phyloP scores from a whole-genome alignment of 345 rosid genomes.

The Alliaria petiolata region DNA sequence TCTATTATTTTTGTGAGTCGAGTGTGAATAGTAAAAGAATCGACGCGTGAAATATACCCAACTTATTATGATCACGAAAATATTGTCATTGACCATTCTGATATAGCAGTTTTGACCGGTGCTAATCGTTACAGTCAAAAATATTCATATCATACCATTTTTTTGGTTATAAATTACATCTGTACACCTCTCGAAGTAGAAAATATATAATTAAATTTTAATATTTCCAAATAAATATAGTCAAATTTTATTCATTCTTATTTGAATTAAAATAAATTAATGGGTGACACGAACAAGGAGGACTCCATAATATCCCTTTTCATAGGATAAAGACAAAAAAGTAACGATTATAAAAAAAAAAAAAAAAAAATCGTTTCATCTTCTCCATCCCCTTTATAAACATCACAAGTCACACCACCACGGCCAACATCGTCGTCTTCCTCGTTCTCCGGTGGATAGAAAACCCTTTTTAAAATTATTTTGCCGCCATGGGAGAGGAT shows the following conservation, averaged over 20 bases:
- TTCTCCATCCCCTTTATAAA: background rate
- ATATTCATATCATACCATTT: background rate
- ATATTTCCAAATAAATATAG: background rate
- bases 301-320: background rate
- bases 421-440: background rate
- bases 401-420: background rate
- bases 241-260: background rate
- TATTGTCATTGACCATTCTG: background rate
- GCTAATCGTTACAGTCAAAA: background rate
- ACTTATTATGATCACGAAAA: background rate
- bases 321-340: background rate
- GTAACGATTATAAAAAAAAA: background rate
- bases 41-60: background rate
- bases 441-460: background rate
- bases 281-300: background rate
- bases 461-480: background rate
- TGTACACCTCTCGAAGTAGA: background rate
- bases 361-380: background rate
- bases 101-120: background rate
- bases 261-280: background rate
- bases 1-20: too few species aligned
- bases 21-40: too few species aligned
- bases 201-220: background rate
- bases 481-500: constrained; percentile 20
- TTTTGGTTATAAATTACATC: background rate